phyloP scores from a whole-genome alignment of 2,329 filamentous ascomycete genomes.

The Metarhizium humberi region DNA sequence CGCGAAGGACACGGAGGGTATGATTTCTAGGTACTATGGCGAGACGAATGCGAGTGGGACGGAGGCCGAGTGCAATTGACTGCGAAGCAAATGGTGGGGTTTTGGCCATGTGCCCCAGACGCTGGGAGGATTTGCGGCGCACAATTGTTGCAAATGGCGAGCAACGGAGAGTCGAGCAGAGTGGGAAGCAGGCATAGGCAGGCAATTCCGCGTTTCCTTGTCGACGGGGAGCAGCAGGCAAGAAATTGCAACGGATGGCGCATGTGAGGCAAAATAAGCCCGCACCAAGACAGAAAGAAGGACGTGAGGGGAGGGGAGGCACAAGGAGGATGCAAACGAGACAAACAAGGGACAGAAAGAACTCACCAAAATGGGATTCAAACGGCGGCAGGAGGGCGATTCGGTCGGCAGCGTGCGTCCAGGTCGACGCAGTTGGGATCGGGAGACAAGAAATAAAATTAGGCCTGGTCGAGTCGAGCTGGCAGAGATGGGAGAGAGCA shows the following conservation, averaged over 20 bases:
- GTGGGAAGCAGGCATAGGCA: constrained; percentile 2
- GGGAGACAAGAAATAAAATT: neutral
- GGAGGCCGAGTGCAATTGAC: neutral
- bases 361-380: constrained; percentile 4
- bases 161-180: neutral
- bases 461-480: neutral
- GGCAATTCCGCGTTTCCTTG: constrained; percentile 1
- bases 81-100: constrained; percentile 1
- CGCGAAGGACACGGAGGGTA: neutral
- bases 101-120: constrained; percentile 1
- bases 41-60: neutral
- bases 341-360: neutral
- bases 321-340: neutral
- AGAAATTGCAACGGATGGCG: constrained; percentile 1
- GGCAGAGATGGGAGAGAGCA: neutral
- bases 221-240: neutral
- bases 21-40: constrained; percentile 1
- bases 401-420: neutral
- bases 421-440: neutral
- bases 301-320: constrained; percentile 3
- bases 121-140: constrained; percentile 3
- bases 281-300: constrained; percentile 6
- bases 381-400: neutral
- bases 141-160: constrained; percentile 4
- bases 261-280: constrained; percentile 4